Conservation (phyloP, 331 rosid genomes). For the Prunus yedoensis region DNA sequence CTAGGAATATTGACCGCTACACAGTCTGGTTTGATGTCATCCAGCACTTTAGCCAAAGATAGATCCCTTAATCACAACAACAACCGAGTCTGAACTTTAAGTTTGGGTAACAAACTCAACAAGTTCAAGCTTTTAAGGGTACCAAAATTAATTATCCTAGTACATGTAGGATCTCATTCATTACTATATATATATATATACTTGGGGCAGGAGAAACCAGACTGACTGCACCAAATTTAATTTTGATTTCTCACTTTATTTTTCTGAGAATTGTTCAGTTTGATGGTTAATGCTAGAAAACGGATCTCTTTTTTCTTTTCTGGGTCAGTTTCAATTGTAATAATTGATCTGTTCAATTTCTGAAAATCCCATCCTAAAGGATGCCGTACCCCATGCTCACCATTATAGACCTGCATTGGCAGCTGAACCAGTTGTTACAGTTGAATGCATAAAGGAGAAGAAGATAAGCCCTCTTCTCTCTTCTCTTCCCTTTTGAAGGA, state of each 20-base stretch:
- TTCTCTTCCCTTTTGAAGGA: not conserved
- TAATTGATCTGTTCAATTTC: constrained; percentile 10
- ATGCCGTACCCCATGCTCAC: constrained; percentile 3
- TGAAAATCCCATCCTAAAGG: not conserved
- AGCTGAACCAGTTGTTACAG: constrained; percentile 6
- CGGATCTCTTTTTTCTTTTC: not conserved
- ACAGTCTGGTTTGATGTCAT: too few relatives aligned
- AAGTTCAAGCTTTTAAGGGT: not conserved
- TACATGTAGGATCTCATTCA: not conserved
- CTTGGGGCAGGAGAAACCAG: not conserved
- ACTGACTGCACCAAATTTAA: not conserved
- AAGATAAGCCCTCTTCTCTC: not conserved
- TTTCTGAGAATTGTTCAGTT: not conserved
- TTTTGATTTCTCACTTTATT: not conserved
- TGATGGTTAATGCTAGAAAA: not conserved
- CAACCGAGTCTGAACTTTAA: not conserved
- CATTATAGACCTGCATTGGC: constrained; percentile 16
- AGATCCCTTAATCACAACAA: too few relatives aligned
- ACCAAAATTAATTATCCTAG: not conserved
- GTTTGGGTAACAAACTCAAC: constrained; percentile 1
- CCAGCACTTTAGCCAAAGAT: too few relatives aligned
- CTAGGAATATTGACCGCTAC: too few relatives aligned
- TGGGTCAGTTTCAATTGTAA: not conserved
- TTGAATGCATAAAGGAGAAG: not conserved
- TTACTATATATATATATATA: not conserved